Evolutionary conservation across 108 stramenopile genomes (phyloP), one percentile per base, ranked within the genome.

Genomic region (Cylindrotheca fusiformis): DNA sequence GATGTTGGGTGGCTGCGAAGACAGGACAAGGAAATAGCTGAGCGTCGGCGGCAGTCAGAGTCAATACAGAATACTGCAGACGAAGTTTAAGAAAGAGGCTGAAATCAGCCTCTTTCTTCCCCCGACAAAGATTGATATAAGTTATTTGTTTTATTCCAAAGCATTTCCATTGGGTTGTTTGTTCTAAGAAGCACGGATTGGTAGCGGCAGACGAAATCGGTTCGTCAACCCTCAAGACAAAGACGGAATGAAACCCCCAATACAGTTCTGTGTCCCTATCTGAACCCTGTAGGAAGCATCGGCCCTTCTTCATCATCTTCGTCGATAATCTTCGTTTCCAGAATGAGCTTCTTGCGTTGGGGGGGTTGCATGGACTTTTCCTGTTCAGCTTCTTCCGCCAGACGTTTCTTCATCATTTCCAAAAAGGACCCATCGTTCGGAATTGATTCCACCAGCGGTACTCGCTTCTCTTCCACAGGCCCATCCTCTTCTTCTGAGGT

Each of bases 361-460:
- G 6, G 57, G 3, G 32, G 33, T 20, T 48, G 20, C 14, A 1
- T 29, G 8, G 48, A 2, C 0, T 19, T 41, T 41, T 41, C 36
- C 6, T 41, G 24, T 30, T 62, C 48, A 41, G 36, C 36, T 41
- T 71, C 53, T 57, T 68, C 46, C 29, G 63, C 65, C 17, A 80
- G 28, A 47, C 60, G 60, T 64, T 70, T 57, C 58, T 74, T 81
- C 82, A 82, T 87, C 57, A 70, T 55, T 58, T 85, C 87, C 52
- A 85, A 52, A 65, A 85, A 88, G 23, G 77, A 79, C 28, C 84
- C 84, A 79, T 88, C 84, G 52, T 81, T 81, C n/a, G 63, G 52
- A 59, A 85, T 55, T 4, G 26, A 58, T 25, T 24, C 71, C 12
- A 32, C 29, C n/a, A n/a, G n/a, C 21, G 41, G 41, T 14, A 31